A percentile compares a stretch with the other conserved stretches of the same genome.
Conservation (phyloP, 805 yeast species). For the Candida mattraensis region DNA sequence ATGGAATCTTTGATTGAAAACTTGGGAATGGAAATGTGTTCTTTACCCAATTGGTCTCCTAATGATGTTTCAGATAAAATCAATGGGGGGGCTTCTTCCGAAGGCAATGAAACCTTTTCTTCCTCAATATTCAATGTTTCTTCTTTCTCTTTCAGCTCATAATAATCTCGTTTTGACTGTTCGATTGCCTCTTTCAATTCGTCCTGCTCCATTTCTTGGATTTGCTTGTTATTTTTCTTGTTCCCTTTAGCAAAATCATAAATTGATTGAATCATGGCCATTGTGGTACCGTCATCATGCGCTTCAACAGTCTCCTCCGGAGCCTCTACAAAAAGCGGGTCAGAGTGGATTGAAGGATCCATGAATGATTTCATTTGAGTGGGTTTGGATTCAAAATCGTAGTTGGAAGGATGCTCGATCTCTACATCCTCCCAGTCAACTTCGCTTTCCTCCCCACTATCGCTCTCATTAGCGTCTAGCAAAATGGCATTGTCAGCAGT, state of each 20-base stretch:
- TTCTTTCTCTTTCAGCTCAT: conserved; percentile 28
- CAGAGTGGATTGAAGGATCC: conserved; percentile 20
- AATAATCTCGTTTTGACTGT: conserved; percentile 44
- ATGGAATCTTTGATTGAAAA: conserved; percentile 14
- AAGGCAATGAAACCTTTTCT: conserved; percentile 6
- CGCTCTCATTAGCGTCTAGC: conserved; percentile 17
- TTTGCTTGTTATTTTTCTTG: conserved; percentile 20
- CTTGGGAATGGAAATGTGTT: conserved; percentile 14
- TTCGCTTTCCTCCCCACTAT: conserved; percentile 40
- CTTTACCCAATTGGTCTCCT: conserved; percentile 7
- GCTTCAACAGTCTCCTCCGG: conserved; percentile 1
- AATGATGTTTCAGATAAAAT: conserved; percentile 24
- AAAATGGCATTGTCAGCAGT: conserved; percentile 46
- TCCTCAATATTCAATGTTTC: conserved; percentile 14
- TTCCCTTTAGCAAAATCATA: conserved; percentile 33
- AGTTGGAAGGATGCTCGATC: too few relatives aligned
- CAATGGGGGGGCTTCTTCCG: conserved; percentile 18
- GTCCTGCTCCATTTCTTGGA: conserved; percentile 23
- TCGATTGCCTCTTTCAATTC: conserved; percentile 47
- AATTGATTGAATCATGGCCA: conserved; percentile 33
- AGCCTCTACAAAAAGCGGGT: conserved; percentile 21
- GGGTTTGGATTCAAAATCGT: not conserved
- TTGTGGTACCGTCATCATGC: conserved; percentile 20
- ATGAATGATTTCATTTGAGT: conserved; percentile 15
- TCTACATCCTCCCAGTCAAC: conserved; percentile 72